Base-by-base conservation (phyloP, 257 asterid species). In the Haberlea rhodopensis region DNA sequence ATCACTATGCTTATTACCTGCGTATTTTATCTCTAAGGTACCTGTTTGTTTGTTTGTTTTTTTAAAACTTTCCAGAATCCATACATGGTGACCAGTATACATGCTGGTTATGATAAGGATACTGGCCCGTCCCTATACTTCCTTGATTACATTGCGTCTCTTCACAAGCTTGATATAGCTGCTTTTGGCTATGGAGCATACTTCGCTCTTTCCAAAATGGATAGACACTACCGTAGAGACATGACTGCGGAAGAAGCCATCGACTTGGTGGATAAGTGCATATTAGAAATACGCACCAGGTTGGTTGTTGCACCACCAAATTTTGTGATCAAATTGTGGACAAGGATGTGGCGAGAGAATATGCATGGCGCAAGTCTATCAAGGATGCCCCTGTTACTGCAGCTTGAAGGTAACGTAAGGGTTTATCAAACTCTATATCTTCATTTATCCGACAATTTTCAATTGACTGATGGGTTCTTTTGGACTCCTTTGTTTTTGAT, bases 171-270 rank as follows among this genome's bases (percentile, higher is more conserved):
- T 32, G 97, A 94, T 43, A 87, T 79, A 75, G 90, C 94, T 3
- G 98, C 98, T 9, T 87, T 91, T 60, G 98, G 98, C 19, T 91
- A 91, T 20, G 97, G 98, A 1, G 75, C 98, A 53, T 91, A 89
- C 73, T 91, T 91, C 70, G 88, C 98, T 0, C 95, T 83, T 24
- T 72, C 97, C 77, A 76, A 79, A 87, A 90, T 94, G 99, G 99
- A 94, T 57, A 79, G 97, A 77, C 85, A 84, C 83, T 89, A 86
- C 76, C 90, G 82, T n/a, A 69, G 63, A 28, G 97, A 90, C 81
- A 94, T 94, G 99, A 80, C 84, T 0, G 77, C 87, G 1, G 96
- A 94, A 40, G 96, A 90, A 75, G 99, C 99, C 15, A 69, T 87
- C 45, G 92, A 82, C 37, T 73, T 90, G 76, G 96, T 82, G 0